Percentiles rank a stretch among this genome's conserved stretches.
These are phyloP conservation scores for Yamadazyma olivae DNA, from an alignment of 805 yeast species.

Conservation along the genomic window DNA sequence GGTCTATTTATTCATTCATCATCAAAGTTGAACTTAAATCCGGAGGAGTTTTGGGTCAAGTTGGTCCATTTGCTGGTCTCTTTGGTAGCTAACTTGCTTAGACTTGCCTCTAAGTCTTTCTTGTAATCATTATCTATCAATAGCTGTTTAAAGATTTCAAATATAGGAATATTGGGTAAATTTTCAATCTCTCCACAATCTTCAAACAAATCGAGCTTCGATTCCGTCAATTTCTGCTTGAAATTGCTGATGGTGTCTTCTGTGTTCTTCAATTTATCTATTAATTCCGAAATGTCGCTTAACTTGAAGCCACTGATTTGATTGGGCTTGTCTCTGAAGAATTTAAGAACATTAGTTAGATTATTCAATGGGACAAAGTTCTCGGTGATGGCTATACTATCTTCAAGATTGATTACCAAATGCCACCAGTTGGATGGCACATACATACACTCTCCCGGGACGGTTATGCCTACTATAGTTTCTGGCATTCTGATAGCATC, in stretches of 20 bases:
- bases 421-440: slow-evolving; percentile 99
- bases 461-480: slow-evolving; percentile 69
- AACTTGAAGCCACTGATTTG: slow-evolving; percentile 83
- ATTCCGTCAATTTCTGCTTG: slow-evolving; percentile 8
- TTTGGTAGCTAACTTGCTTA: slow-evolving; percentile 11
- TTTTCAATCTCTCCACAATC: slow-evolving; percentile 59
- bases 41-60: slow-evolving; percentile 1
- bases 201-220: slow-evolving; percentile 30
- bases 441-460: slow-evolving; percentile 79
- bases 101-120: slow-evolving; percentile 17
- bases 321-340: slow-evolving; percentile 60
- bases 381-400: slow-evolving; percentile 83
- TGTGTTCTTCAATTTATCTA: slow-evolving; percentile 8
- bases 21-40: slow-evolving; percentile 4
- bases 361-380: slow-evolving; percentile 76
- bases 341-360: slow-evolving; percentile 59
- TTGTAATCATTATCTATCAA: slow-evolving; percentile 39
- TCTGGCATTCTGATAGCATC: slow-evolving; percentile 58
- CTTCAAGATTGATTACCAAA: slow-evolving; percentile 79
- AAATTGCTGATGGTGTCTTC: background rate
- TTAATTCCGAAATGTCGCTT: slow-evolving; percentile 44
- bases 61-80: slow-evolving; percentile 2
- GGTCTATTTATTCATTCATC: background rate
- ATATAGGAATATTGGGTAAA: slow-evolving; percentile 53
- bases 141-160: slow-evolving; percentile 55